phyloP scores from a whole-genome alignment of 768 basidiomycete genomes.

The Suillus sp. region DNA sequence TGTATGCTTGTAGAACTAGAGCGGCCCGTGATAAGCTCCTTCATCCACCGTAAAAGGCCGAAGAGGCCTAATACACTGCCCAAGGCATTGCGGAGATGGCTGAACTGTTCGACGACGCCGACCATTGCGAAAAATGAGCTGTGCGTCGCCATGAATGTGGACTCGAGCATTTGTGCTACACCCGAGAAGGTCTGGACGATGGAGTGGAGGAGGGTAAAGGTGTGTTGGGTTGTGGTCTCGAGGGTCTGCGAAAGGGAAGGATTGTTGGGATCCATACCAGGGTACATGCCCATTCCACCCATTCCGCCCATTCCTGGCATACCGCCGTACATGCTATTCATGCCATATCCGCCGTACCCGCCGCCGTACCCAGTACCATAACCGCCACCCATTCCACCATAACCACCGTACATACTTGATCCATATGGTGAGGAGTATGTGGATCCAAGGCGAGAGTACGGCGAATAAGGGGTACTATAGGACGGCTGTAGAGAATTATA shows the following conservation, averaged over 20 bases:
- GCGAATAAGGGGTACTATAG: slow-evolving; percentile 49
- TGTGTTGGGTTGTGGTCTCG: slow-evolving; percentile 87
- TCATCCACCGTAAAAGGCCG: slow-evolving; percentile 86
- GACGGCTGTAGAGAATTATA: slow-evolving; percentile 43
- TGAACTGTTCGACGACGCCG: slow-evolving; percentile 94
- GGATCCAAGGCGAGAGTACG: slow-evolving; percentile 39
- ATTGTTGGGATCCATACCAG: slow-evolving; percentile 49
- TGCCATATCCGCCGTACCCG: slow-evolving; percentile 48
- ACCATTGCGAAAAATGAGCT: slow-evolving; percentile 96
- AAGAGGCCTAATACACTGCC: slow-evolving; percentile 94
- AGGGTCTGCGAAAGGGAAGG: slow-evolving; percentile 84
- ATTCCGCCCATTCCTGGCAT: slow-evolving; percentile 36
- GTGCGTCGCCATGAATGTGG: slow-evolving; percentile 96
- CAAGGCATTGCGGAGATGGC: slow-evolving; percentile 86
- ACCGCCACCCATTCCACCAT: slow-evolving; percentile 44
- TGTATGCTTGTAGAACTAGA: slow-evolving; percentile 45
- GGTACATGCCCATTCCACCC: slow-evolving; percentile 41
- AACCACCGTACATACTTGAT: slow-evolving; percentile 39
- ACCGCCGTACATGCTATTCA: slow-evolving; percentile 49
- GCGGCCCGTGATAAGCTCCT: slow-evolving; percentile 56
- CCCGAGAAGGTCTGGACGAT: slow-evolving; percentile 95
- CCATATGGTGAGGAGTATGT: slow-evolving; percentile 37
- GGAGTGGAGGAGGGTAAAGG: slow-evolving; percentile 90
- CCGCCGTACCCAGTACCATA: slow-evolving; percentile 41
- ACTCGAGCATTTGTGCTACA: slow-evolving; percentile 96